Base-by-base conservation (phyloP, 139 green algal species). In the Mesotaenium endlicherianum region DNA sequence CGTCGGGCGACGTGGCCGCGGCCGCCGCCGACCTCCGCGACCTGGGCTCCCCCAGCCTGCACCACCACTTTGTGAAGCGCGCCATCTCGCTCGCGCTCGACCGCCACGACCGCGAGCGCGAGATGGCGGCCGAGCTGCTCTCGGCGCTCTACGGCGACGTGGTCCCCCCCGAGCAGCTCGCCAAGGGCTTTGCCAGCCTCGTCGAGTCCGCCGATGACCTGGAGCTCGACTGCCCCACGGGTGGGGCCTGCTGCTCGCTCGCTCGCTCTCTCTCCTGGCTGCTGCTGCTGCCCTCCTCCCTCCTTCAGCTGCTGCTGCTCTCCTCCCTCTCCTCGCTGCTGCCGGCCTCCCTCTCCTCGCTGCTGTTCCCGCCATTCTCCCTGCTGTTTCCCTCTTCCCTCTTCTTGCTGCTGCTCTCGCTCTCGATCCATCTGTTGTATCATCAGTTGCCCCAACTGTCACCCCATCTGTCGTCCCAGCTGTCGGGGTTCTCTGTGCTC, bases 1-100 rank as follows among this genome's bases (percentile, higher is more conserved):
- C 80, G 45, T 92, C 82, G 39, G 90, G 87, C 20, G 95, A 97
- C 84, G 82, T 94, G 1, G 50, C 71, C 0, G 93, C 93, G 75
- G 84, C 88, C 2, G 75, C 79, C 39, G 45, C n/a, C n/a, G 82
- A 81, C 72, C 64, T 96, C 68, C 59, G 87, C 57, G 72, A 86
- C 4, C 31, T 85, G 20, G 80, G 75, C 57, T 79, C 31, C 57
- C 11, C 75, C 26, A 79, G 30, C 49, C 89, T 75, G 40, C 69
- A 88, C 6, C 92, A 97, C 87, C 95, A 95, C 86, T 97, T 98
- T 88, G 94, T 99, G 30, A 99, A 99, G 91, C 86, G 85, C 26
- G 84, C 93, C 31, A 58, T 97, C 17, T 92, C 87, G 0, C 60
- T 92, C 43, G 75, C 89, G 30, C 70, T 92, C 82, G 96, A 98